Evolutionary conservation across 1,139 yeast species (phyloP), one percentile per base, ranked within the genome.

Genomic region (Taphrina wiesneri): DNA sequence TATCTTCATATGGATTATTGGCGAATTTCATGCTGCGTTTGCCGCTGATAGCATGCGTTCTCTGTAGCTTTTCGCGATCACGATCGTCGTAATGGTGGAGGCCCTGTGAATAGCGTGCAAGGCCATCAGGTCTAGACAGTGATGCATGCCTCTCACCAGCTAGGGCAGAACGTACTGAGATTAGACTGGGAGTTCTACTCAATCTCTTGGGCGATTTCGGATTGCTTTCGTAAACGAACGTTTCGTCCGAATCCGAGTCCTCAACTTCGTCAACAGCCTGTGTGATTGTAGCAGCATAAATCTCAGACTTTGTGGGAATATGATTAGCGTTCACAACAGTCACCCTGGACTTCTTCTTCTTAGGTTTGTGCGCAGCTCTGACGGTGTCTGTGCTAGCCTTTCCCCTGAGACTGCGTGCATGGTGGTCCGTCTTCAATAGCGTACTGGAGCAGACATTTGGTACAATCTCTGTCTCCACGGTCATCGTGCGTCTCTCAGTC

Each of bases 211-310:
- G 64, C 19, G 64, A 60, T 17, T 54, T 36, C 19, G 64, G 64
- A 45, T 62, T 53, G 32, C 59, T 83, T 72, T 91, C 97, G 75
- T 92, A 92, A 13, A 92, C 97, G 80, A 92, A 92, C 0, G 96
- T 90, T 75, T 93, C 98, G 72, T 91, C 96, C 51, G 92, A 86
- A 74, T 90, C 97, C 49, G 92, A 86, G 56, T 88, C 84, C 68
- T 88, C 91, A 28, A 85, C 90, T 72, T 90, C 97, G 71, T 90
- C 96, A 7, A 92, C 96, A 0, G 98, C 98, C 70, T 91, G 87
- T 6, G 97, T 97, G 69, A 92, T 79, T 72, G 88, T 88, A 0
- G 98, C 97, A 13, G 98, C 98, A 77, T 92, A 92, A 67, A 90
- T 86, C 73, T 92, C 98, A 0, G 97, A 93, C 74, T 91, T 84